A percentile compares a stretch with the other conserved stretches of the same genome.
Evolutionary conservation across 176 grass and related monocot species (phyloP).

Genomic region (Oryza punctata): DNA sequence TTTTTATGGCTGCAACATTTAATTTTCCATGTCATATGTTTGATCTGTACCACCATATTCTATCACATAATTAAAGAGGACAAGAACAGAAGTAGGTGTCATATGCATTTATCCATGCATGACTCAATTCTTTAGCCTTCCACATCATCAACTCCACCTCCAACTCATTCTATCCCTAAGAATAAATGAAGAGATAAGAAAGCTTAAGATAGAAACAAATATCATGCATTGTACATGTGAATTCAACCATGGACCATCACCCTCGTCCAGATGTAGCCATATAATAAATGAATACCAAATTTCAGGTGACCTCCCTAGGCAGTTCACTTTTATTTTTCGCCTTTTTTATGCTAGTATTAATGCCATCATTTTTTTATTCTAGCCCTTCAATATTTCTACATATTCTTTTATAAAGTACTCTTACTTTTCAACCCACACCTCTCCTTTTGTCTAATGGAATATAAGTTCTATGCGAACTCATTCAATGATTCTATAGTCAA

Average conservation of each 20-base stretch:
- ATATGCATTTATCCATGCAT: background rate
- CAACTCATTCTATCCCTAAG: background rate
- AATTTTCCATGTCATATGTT: background rate
- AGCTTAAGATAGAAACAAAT: background rate
- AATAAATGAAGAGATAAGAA: background rate
- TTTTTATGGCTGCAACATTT: background rate
- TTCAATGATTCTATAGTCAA: background rate
- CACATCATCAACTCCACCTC: background rate
- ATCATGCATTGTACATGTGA: background rate
- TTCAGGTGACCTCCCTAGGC: background rate
- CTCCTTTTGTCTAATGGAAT: background rate
- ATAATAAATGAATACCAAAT: background rate
- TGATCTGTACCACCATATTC: background rate
- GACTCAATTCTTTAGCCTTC: background rate
- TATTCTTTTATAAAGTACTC: background rate
- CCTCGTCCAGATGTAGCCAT: background rate
- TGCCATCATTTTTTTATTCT: background rate
- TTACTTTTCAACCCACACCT: background rate
- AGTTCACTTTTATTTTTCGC: background rate
- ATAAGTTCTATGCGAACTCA: background rate
- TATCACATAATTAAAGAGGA: conserved; percentile 25
- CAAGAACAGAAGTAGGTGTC: background rate
- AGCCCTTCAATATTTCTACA: background rate
- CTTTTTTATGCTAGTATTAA: background rate
- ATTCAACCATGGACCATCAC: background rate